These are phyloP conservation scores for Neobulgaria alba DNA, from an alignment of 2,329 filamentous ascomycete species.

Conservation along the genomic window DNA sequence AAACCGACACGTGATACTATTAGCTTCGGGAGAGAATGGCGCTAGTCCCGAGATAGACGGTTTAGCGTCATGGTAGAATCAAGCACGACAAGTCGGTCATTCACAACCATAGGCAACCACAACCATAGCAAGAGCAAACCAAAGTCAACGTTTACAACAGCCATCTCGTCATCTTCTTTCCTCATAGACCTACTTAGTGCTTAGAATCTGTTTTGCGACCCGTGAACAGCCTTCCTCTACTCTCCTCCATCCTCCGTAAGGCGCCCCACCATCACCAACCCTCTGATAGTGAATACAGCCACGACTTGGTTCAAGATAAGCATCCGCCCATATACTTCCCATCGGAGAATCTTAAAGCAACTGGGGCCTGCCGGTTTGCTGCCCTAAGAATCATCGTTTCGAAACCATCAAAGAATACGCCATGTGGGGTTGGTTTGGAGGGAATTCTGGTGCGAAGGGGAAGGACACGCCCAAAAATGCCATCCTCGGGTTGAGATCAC, in stretches of 20 bases:
- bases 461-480: constrained; percentile 96
- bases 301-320: no score
- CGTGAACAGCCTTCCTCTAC: neutral
- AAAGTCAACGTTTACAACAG: neutral
- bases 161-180: neutral
- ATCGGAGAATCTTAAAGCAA: no score
- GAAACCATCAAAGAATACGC: neutral
- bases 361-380: no score
- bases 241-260: constrained; percentile 2
- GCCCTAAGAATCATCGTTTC: no score
- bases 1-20: constrained; percentile 7
- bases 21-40: neutral
- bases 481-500: constrained; percentile 76
- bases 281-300: constrained; percentile 15
- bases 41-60: constrained; percentile 10
- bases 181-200: neutral
- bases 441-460: constrained; percentile 69
- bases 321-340: no score
- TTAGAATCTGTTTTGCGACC: no score
- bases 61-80: constrained; percentile 18
- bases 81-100: constrained; percentile 10
- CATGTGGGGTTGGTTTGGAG: constrained; percentile 87
- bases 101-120: constrained; percentile 15
- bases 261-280: constrained; percentile 21
- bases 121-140: constrained; percentile 10